These are phyloP conservation scores for Phytophthora megakarya DNA, from an alignment of 352 stramenopile species.

Conservation along the genomic window DNA sequence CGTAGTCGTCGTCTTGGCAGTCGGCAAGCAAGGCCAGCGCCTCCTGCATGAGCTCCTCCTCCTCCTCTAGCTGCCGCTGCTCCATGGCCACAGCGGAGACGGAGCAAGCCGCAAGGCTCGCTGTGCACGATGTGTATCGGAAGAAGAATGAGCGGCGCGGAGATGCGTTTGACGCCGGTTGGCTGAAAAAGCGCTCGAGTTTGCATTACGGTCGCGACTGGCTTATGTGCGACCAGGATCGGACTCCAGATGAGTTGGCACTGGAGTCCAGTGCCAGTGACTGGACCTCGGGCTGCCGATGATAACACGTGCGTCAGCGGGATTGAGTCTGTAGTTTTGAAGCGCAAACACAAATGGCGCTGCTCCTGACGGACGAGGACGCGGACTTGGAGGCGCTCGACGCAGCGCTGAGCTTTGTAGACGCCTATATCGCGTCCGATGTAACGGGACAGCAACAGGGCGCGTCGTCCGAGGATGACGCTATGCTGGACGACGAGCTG, in stretches of 20 bases:
- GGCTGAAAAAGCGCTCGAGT: constrained; percentile 23
- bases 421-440: constrained; percentile 15
- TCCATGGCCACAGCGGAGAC: constrained; percentile 31
- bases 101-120: constrained; percentile 23
- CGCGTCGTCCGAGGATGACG: constrained; percentile 7
- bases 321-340: neutral
- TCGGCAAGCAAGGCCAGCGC: constrained; percentile 47
- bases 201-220: neutral
- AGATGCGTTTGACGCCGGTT: constrained; percentile 27
- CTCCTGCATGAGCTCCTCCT: constrained; percentile 48
- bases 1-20: constrained; percentile 37
- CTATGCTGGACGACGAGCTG: constrained; percentile 19
- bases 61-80: constrained; percentile 37
- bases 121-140: constrained; percentile 10
- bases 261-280: too few relatives aligned
- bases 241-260: constrained; percentile 1
- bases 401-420: constrained; percentile 35
- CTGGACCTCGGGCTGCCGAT: neutral
- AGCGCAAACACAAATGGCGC: constrained; percentile 9
- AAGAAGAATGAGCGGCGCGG: constrained; percentile 23
- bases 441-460: constrained; percentile 2
- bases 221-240: constrained; percentile 3
- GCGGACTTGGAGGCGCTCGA: constrained; percentile 25
- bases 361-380: constrained; percentile 30
- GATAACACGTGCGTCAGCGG: constrained; percentile 9